These are phyloP conservation scores for Malus hybrid DNA, from an alignment of 331 rosid genomes.

Conservation along the genomic window DNA sequence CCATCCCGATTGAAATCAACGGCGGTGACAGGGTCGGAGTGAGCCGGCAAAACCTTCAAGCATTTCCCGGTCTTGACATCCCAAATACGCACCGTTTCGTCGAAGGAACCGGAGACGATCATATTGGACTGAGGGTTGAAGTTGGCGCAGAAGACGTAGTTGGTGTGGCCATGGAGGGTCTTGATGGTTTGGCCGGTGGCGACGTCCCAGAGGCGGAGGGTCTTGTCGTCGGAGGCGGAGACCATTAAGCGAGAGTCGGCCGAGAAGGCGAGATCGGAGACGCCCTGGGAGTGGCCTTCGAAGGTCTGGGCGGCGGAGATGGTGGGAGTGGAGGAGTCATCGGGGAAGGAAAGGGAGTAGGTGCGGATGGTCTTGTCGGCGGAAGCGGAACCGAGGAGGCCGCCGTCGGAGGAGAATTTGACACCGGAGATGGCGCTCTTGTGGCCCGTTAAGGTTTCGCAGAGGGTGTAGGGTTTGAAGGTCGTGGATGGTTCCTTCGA, in stretches of 20 bases:
- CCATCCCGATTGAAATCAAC: slow-evolving; percentile 85
- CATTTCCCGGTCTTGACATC: slow-evolving; percentile 79
- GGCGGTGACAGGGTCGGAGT: slow-evolving; percentile 82
- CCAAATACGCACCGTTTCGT: slow-evolving; percentile 92
- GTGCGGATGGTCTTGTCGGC: slow-evolving; percentile 85
- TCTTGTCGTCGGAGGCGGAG: slow-evolving; percentile 92
- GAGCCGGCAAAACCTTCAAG: slow-evolving; percentile 81
- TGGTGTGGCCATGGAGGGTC: slow-evolving; percentile 79
- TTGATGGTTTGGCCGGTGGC: slow-evolving; percentile 58
- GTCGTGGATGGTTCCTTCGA: slow-evolving; percentile 38
- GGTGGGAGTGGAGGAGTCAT: slow-evolving; percentile 29
- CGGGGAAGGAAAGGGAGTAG: slow-evolving; percentile 40
- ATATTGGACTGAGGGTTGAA: slow-evolving; percentile 85
- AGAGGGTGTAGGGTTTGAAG: slow-evolving; percentile 53
- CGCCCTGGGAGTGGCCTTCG: slow-evolving; percentile 78
- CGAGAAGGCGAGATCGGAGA: slow-evolving; percentile 88
- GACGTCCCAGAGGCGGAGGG: slow-evolving; percentile 83
- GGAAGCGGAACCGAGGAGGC: slow-evolving; percentile 85
- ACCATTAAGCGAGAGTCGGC: slow-evolving; percentile 70
- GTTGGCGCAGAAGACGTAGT: slow-evolving; percentile 76
- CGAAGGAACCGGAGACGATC: slow-evolving; percentile 87
- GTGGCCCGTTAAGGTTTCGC: slow-evolving; percentile 78
- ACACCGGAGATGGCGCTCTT: slow-evolving; percentile 69
- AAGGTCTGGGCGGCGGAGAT: slow-evolving; percentile 63
- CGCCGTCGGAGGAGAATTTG: slow-evolving; percentile 79